phyloP scores from a whole-genome alignment of 129 eudicot species.

The Centrapalus pauciflorus region DNA sequence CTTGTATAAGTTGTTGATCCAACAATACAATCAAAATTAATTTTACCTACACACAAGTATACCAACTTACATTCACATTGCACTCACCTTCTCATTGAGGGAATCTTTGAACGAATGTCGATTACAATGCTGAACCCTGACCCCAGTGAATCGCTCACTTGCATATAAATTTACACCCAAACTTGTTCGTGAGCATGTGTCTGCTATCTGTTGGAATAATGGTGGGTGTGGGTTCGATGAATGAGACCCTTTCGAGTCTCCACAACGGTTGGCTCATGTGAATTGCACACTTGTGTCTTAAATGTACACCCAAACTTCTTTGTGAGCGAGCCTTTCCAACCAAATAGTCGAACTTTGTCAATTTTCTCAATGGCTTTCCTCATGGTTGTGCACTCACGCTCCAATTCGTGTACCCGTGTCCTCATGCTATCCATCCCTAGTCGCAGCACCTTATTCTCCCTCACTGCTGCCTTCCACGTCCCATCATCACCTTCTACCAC shows the following conservation, averaged over 20 bases:
- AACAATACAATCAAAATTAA: no score
- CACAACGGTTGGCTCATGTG: constrained; percentile 70
- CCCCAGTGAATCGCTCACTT: no score
- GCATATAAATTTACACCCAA: no score
- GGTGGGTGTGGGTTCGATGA: constrained; percentile 27
- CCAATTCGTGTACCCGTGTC: constrained; percentile 89
- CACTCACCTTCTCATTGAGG: no score
- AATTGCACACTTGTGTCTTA: constrained; percentile 95
- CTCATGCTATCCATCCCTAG: constrained; percentile 92
- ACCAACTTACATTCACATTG: no score
- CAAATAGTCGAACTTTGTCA: constrained; percentile 37
- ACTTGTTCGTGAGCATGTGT: no score
- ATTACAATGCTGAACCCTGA: no score
- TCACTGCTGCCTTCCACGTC: constrained; percentile 75
- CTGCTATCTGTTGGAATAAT: not conserved
- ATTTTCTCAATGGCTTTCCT: constrained; percentile 79
- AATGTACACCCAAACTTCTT: constrained; percentile 81
- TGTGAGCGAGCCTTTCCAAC: constrained; percentile 48
- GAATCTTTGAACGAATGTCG: no score
- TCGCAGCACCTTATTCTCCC: constrained; percentile 92
- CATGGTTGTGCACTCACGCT: constrained; percentile 87
- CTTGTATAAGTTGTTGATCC: no score
- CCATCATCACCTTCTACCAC: constrained; percentile 19
- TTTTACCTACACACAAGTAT: no score
- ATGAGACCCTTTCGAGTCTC: constrained; percentile 47